Evolutionary conservation across 2,329 filamentous ascomycete species (phyloP).

Genomic region (Fusarium sp.): DNA sequence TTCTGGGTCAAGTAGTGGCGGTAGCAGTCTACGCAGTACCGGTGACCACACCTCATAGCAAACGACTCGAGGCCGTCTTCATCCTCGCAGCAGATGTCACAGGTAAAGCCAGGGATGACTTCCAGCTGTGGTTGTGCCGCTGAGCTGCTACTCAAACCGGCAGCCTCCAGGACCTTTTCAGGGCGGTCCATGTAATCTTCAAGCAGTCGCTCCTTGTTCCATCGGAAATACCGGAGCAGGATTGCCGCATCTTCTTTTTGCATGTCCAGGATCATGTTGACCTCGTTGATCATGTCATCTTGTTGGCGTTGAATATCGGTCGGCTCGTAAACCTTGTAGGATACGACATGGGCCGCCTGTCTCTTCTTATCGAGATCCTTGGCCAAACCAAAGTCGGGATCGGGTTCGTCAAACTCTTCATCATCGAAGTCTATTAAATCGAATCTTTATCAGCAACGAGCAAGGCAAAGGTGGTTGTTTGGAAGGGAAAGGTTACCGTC

Average conservation of each 20-base stretch:
- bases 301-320: constrained; percentile 87
- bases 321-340: constrained; percentile 85
- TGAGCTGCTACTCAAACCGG: constrained; percentile 80
- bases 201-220: constrained; percentile 96
- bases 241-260: constrained; percentile 92
- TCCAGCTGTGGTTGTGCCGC: constrained; percentile 75
- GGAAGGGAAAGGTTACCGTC: constrained; percentile 57
- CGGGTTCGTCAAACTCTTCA: constrained; percentile 69
- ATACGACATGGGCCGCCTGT: constrained; percentile 83
- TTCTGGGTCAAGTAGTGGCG: constrained; percentile 91
- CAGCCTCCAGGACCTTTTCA: constrained; percentile 82
- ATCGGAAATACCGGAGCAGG: constrained; percentile 86
- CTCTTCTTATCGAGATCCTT: constrained; percentile 78
- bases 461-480: neutral
- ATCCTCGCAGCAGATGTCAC: constrained; percentile 97
- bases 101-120: constrained; percentile 80
- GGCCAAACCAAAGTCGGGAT: constrained; percentile 64
- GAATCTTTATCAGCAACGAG: constrained; percentile 25
- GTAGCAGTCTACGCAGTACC: constrained; percentile 95
- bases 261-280: constrained; percentile 91
- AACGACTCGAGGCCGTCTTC: constrained; percentile 82
- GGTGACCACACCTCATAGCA: constrained; percentile 93
- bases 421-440: constrained; percentile 64
- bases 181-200: constrained; percentile 96
- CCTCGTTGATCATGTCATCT: constrained; percentile 86